Evolutionary conservation across 345 rosid genomes (phyloP).

Genomic region (Eucalyptus lansdowneana): DNA sequence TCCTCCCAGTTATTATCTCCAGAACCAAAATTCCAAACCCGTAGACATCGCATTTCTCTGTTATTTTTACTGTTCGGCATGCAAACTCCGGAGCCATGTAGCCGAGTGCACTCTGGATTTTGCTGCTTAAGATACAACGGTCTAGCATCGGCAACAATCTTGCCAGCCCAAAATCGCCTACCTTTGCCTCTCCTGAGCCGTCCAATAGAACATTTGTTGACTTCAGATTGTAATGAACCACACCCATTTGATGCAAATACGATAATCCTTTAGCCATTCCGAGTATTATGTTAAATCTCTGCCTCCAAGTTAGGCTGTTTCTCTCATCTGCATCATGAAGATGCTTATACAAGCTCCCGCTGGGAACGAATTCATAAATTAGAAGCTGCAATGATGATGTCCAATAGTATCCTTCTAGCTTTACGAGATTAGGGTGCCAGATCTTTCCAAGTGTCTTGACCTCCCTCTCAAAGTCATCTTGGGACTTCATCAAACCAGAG

Average conservation of each 20-base stretch:
- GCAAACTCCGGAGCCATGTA: slow-evolving; percentile 99
- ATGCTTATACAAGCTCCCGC: slow-evolving; percentile 69
- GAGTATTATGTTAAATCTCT: slow-evolving; percentile 64
- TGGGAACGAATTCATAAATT: slow-evolving; percentile 61
- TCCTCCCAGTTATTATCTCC: slow-evolving; percentile 79
- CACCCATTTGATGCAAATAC: slow-evolving; percentile 56
- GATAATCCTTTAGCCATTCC: slow-evolving; percentile 92
- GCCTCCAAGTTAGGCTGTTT: slow-evolving; percentile 63
- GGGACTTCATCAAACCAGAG: slow-evolving; percentile 74
- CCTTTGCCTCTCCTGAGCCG: slow-evolving; percentile 62
- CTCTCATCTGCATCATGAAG: slow-evolving; percentile 42
- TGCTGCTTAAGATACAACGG: slow-evolving; percentile 85
- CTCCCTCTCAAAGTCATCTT: slow-evolving; percentile 83
- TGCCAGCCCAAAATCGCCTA: slow-evolving; percentile 86
- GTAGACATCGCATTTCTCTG: slow-evolving; percentile 85
- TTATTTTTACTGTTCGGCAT: slow-evolving; percentile 87
- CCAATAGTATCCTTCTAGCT: slow-evolving; percentile 93
- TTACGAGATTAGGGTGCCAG: slow-evolving; percentile 62
- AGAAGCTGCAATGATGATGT: slow-evolving; percentile 80
- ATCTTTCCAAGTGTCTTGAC: slow-evolving; percentile 66
- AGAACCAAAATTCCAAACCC: slow-evolving; percentile 85
- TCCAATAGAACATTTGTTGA: slow-evolving; percentile 85
- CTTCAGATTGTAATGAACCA: slow-evolving; percentile 88
- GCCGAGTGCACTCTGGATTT: slow-evolving; percentile 92
- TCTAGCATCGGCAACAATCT: slow-evolving; percentile 69